Evolutionary conservation across 345 rosid species (phyloP).

Genomic region (Camelina neglecta): DNA sequence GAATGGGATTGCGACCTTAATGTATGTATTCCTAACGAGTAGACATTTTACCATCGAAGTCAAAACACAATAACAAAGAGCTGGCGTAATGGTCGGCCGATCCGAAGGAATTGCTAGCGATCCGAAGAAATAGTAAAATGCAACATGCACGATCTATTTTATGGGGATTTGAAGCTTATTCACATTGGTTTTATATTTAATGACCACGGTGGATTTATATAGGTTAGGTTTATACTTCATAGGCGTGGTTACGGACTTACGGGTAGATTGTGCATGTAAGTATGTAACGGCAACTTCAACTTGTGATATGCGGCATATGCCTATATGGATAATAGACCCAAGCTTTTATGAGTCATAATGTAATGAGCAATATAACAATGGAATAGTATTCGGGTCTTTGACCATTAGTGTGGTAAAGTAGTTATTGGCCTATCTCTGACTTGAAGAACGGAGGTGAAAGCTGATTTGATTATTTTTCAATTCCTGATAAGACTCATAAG

Average conservation of each 20-base stretch:
- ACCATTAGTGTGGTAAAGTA: too few relatives aligned
- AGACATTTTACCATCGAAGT: slow-evolving; percentile 23
- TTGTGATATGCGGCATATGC: too few relatives aligned
- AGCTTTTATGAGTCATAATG: not conserved
- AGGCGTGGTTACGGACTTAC: not conserved
- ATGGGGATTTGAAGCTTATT: slow-evolving; percentile 15
- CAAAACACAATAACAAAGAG: slow-evolving; percentile 12
- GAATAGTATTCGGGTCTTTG: too few relatives aligned
- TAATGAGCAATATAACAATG: too few relatives aligned
- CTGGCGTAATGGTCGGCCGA: slow-evolving; percentile 32
- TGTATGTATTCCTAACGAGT: slow-evolving; percentile 8
- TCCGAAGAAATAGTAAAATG: slow-evolving; percentile 11
- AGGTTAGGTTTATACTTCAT: too few relatives aligned
- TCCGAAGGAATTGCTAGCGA: slow-evolving; percentile 28
- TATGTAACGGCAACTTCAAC: not conserved
- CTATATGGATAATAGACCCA: not conserved
- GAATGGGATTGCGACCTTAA: slow-evolving; percentile 27
- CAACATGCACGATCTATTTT: slow-evolving; percentile 31
- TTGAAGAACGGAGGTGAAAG: not conserved
- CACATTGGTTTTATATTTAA: not conserved
- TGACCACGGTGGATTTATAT: not conserved
- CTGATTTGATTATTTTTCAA: not conserved
- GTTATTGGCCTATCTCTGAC: not conserved
- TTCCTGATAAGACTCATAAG: not conserved
- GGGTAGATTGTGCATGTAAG: not conserved